These are phyloP conservation scores for Colletotrichum sp. DNA, from an alignment of 2,329 filamentous ascomycete genomes.

Conservation along the genomic window DNA sequence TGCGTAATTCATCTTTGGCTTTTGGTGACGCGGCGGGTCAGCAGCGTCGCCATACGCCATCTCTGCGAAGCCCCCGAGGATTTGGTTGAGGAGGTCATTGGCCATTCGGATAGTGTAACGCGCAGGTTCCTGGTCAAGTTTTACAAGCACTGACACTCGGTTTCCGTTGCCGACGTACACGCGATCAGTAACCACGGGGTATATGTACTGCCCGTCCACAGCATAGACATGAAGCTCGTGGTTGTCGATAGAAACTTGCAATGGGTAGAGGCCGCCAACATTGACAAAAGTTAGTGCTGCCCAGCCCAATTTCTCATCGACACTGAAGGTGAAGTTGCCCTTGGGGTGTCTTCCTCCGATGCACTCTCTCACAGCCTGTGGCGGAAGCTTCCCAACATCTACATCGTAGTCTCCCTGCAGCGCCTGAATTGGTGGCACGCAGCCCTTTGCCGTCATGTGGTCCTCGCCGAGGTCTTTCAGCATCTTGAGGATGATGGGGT, in stretches of 20 bases:
- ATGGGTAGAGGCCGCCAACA: not conserved
- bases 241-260: slow-evolving; percentile 43
- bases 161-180: slow-evolving; percentile 39
- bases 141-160: slow-evolving; percentile 44
- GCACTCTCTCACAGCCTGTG: not conserved
- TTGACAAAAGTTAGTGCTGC: not conserved
- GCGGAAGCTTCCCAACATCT: not conserved
- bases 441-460: not conserved
- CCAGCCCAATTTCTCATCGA: not conserved
- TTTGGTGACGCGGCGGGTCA: rapidly evolving
- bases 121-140: slow-evolving; percentile 38
- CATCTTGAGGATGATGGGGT: not conserved
- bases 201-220: slow-evolving; percentile 45
- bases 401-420: not conserved
- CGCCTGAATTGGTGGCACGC: not conserved
- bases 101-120: slow-evolving; percentile 40
- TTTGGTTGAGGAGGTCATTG: not conserved
- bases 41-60: not conserved
- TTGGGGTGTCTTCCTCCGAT: not conserved
- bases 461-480: not conserved
- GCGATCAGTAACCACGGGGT: slow-evolving; percentile 28
- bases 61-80: not conserved
- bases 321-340: not conserved
- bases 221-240: slow-evolving; percentile 49
- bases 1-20: not conserved